These are phyloP conservation scores for Zymoseptoria ardabiliae DNA, from an alignment of 2,329 filamentous ascomycete genomes.

Conservation along the genomic window DNA sequence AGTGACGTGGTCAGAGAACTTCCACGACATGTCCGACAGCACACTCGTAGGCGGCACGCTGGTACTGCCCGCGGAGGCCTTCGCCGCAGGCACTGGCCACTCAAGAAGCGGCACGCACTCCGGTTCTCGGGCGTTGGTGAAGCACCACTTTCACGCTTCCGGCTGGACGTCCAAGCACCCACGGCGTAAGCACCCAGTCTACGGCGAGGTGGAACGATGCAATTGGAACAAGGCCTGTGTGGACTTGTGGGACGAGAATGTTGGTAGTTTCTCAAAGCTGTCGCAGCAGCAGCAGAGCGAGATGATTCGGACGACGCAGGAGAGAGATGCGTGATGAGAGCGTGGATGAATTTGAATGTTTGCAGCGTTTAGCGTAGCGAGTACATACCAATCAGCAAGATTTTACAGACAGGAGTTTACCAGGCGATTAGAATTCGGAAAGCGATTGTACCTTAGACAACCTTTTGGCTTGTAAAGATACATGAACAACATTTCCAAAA, in stretches of 20 bases:
- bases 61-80: constrained; percentile 63
- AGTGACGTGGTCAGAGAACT: constrained; percentile 52
- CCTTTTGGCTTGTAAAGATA: not conserved
- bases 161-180: constrained; percentile 61
- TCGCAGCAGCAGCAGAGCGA: constrained; percentile 51
- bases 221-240: constrained; percentile 63
- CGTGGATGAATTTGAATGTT: not conserved
- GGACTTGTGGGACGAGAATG: constrained; percentile 56
- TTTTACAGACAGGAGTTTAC: too few species aligned
- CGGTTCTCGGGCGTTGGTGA: constrained; percentile 56
- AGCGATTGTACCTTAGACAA: not conserved
- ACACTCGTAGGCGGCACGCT: constrained; percentile 57
- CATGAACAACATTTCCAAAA: too few species aligned
- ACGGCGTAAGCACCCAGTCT: constrained; percentile 58
- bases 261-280: constrained; percentile 52
- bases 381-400: too few species aligned
- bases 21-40: constrained; percentile 59
- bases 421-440: not conserved
- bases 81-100: constrained; percentile 64
- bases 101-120: constrained; percentile 64
- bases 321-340: not conserved
- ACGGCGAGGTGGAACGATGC: constrained; percentile 61
- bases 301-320: constrained; percentile 4
- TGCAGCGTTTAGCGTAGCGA: not conserved
- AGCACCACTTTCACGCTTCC: constrained; percentile 67